phyloP scores from a whole-genome alignment of 345 rosid species.

The Citrus hindsii region DNA sequence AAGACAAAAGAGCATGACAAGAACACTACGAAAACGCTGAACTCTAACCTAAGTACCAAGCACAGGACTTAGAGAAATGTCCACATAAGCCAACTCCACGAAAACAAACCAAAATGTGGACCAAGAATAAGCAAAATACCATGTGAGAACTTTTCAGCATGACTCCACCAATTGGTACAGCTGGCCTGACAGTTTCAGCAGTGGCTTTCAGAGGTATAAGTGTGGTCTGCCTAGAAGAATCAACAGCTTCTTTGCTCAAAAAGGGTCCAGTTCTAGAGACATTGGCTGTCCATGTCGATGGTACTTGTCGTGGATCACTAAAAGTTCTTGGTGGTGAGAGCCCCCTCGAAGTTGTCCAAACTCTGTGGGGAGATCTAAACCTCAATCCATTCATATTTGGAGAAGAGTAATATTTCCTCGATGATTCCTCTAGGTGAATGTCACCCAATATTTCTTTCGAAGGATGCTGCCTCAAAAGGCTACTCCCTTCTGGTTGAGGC shows the following conservation, averaged over 20 bases:
- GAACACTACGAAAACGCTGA: neutral
- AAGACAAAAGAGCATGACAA: neutral
- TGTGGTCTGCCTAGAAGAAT: conserved; percentile 5
- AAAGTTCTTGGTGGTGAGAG: conserved; percentile 21
- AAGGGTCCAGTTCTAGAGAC: conserved; percentile 5
- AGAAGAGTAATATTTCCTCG: conserved; percentile 20
- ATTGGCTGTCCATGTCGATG: conserved; percentile 9
- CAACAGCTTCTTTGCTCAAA: conserved; percentile 2
- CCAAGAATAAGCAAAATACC: conserved; percentile 26
- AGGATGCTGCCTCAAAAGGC: conserved; percentile 14
- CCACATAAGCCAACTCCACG: neutral
- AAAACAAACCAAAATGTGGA: neutral
- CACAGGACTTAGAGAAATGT: neutral
- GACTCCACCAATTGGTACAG: conserved; percentile 12
- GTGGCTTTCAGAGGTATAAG: neutral
- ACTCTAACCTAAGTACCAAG: neutral
- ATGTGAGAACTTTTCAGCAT: conserved; percentile 13
- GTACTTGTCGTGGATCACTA: conserved; percentile 18
- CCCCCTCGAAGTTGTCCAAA: conserved; percentile 5
- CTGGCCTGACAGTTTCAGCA: conserved; percentile 12
- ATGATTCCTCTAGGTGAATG: conserved; percentile 12
- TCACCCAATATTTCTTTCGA: neutral
- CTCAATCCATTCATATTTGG: conserved; percentile 18
- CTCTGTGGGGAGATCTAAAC: conserved; percentile 31
- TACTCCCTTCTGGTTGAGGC: conserved; percentile 16